phyloP scores from a whole-genome alignment of 495 filamentous ascomycete genomes.

The Penicillium alfredii region DNA sequence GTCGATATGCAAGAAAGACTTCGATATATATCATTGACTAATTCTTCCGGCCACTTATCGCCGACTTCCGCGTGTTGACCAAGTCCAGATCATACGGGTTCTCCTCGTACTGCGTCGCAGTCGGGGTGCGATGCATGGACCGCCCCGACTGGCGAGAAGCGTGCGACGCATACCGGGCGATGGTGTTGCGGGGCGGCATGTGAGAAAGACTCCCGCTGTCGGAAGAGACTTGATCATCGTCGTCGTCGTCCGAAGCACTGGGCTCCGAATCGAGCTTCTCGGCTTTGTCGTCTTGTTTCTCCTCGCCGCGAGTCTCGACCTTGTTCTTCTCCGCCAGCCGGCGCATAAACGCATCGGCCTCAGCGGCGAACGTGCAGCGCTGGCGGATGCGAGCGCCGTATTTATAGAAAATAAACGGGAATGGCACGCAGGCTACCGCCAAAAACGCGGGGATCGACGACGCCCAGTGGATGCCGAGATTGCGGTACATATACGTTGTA shows the following conservation, averaged over 20 bases:
- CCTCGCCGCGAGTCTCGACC: constrained; percentile 4
- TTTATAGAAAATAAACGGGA: constrained; percentile 67
- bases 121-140: constrained; percentile 20
- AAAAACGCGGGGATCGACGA: constrained; percentile 69
- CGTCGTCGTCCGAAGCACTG: not conserved
- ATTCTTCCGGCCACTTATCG: constrained; percentile 19
- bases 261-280: constrained; percentile 7
- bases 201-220: constrained; percentile 24
- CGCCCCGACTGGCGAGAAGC: constrained; percentile 27
- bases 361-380: constrained; percentile 62
- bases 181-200: constrained; percentile 16
- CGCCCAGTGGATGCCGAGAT: constrained; percentile 73
- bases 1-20: no score
- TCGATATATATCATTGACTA: constrained; percentile 2
- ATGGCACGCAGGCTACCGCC: constrained; percentile 61
- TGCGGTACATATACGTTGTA: constrained; percentile 64
- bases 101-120: constrained; percentile 32
- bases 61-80: constrained; percentile 33
- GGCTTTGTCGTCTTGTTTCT: constrained; percentile 5
- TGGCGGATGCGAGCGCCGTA: constrained; percentile 59
- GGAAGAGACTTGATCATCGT: constrained; percentile 2
- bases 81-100: constrained; percentile 35
- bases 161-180: constrained; percentile 16
- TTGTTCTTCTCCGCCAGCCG: constrained; percentile 25
- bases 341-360: constrained; percentile 32